A percentile compares a stretch with the other conserved stretches of the same genome.
These are phyloP conservation scores for Aspergillus indologenus DNA, from an alignment of 495 filamentous ascomycete species.

Conservation along the genomic window DNA sequence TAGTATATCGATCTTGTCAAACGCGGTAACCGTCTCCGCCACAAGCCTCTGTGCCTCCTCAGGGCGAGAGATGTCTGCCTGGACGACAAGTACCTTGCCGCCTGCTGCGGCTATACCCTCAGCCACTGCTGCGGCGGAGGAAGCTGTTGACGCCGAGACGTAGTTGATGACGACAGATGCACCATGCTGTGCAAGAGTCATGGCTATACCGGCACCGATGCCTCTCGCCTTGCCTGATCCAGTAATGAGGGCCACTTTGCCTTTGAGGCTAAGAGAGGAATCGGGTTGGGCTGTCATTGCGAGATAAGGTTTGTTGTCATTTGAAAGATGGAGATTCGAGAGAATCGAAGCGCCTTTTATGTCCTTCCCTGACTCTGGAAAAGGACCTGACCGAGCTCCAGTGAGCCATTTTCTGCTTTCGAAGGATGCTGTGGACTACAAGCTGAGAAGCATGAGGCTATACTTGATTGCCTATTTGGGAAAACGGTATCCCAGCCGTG, in stretches of 20 bases:
- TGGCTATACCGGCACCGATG: not conserved
- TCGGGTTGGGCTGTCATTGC: not conserved
- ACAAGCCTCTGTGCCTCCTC: not conserved
- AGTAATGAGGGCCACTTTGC: constrained; percentile 2
- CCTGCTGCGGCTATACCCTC: not conserved
- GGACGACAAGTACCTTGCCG: not conserved
- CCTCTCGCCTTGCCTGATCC: constrained; percentile 1
- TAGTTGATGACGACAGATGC: constrained; percentile 2
- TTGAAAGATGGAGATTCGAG: not conserved
- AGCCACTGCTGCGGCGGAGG: not conserved
- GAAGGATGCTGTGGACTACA: not conserved
- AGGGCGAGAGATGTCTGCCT: constrained; percentile 3
- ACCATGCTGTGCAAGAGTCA: not conserved
- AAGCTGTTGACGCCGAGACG: not conserved
- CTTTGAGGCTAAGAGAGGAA: not conserved
- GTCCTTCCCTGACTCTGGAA: not conserved
- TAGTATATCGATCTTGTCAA: constrained; percentile 1
- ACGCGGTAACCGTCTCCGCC: not conserved
- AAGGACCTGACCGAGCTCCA: not conserved
- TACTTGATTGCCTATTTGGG: not conserved
- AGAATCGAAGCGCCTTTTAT: not conserved
- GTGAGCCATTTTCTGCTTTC: not conserved
- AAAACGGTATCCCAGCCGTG: not conserved
- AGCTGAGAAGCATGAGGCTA: not conserved
- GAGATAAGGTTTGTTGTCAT: not conserved